Conservation (phyloP, 768 basidiomycete genomes). For the Boletus pseudopeckii region DNA sequence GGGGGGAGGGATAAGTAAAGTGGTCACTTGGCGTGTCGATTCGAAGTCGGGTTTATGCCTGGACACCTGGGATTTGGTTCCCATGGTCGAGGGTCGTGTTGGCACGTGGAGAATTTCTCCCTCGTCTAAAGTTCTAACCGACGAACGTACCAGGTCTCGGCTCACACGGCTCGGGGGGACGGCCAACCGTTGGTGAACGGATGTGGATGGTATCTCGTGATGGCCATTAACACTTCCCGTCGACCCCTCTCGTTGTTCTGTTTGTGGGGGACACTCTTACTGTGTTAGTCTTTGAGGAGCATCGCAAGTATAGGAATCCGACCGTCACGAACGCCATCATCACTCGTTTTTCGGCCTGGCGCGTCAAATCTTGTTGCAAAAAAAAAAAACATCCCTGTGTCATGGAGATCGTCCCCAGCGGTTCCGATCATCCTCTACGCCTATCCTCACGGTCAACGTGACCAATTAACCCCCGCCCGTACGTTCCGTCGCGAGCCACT, state of each 20-base stretch:
- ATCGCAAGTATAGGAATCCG: no score
- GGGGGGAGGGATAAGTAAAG: no score
- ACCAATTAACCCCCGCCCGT: neutral
- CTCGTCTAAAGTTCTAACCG: neutral
- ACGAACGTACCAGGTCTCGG: neutral
- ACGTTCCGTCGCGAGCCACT: neutral
- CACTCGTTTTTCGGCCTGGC: no score
- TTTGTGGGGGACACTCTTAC: no score
- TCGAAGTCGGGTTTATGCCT: no score
- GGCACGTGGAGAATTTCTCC: neutral
- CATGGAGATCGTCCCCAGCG: neutral
- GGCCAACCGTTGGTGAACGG: neutral
- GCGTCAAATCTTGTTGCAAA: no score
- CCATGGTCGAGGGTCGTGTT: neutral
- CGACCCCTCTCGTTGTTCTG: no score
- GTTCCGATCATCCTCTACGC: neutral
- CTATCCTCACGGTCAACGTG: neutral
- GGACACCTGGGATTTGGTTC: neutral
- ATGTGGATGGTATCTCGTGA: neutral
- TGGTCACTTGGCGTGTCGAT: neutral
- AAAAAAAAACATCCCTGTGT: no score
- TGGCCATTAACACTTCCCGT: no score
- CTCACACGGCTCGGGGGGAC: neutral
- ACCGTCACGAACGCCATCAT: no score
- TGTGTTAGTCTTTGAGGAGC: no score